phyloP scores from a whole-genome alignment of 192 early-diverging fungal genomes.

The Linnemannia hyalina region DNA sequence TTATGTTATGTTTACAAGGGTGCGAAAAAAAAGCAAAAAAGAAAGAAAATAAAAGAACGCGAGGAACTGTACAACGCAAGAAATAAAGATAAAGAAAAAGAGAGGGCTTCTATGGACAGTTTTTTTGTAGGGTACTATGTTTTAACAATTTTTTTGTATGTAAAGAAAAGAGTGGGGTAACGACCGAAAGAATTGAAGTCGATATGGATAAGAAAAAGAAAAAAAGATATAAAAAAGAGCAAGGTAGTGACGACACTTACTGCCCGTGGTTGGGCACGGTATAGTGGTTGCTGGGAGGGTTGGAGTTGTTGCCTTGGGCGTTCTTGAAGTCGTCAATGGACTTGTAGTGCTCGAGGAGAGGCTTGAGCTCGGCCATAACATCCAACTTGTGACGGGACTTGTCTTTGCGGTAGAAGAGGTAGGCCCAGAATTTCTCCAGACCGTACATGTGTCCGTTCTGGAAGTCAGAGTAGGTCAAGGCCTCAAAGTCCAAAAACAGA shows the following conservation, averaged over 20 bases:
- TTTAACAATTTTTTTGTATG: constrained; percentile 8
- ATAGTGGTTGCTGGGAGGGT: constrained; percentile 52
- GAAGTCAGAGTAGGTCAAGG: constrained; percentile 82
- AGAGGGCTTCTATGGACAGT: background rate
- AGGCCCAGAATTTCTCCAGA: constrained; percentile 98
- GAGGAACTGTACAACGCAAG: constrained; percentile 7
- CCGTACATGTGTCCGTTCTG: constrained; percentile 86
- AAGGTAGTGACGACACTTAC: background rate
- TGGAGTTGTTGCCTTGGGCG: constrained; percentile 49
- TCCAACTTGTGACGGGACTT: constrained; percentile 74
- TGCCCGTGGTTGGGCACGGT: constrained; percentile 44
- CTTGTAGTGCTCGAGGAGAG: constrained; percentile 72
- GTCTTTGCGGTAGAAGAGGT: constrained; percentile 91
- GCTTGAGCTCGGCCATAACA: constrained; percentile 68
- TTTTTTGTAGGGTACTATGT: background rate
- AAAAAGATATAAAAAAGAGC: background rate
- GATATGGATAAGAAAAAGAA: constrained; percentile 4
- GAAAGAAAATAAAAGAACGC: background rate
- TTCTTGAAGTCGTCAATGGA: constrained; percentile 56
- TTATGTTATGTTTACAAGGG: constrained; percentile 7
- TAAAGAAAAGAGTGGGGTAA: background rate
- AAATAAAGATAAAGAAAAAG: background rate
- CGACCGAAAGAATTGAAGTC: background rate
- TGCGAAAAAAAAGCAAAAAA: background rate
- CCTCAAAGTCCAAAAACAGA: constrained; percentile 91